Evolutionary conservation across 1,139 yeast genomes (phyloP).

Genomic region (Nakaseomyces bracarensis): DNA sequence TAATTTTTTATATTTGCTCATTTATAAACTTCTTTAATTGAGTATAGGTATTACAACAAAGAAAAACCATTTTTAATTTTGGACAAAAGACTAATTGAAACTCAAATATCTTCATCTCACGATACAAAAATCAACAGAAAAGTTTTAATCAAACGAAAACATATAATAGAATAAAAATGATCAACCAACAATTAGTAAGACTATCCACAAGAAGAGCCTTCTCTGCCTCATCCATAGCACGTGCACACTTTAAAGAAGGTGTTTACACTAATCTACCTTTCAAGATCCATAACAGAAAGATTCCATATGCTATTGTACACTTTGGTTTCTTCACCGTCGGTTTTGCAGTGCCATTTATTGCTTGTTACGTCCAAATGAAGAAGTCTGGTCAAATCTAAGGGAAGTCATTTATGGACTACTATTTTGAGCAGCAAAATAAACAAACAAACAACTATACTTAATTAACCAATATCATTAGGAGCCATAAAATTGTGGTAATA

Average conservation of each 20-base stretch:
- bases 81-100: no score
- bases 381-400: constrained; percentile 55
- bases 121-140: background rate
- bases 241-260: constrained; percentile 63
- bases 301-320: constrained; percentile 77
- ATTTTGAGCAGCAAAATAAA: no score
- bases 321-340: constrained; percentile 68
- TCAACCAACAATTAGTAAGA: constrained; percentile 29
- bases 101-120: no score
- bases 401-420: background rate
- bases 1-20: no score
- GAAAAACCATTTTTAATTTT: no score
- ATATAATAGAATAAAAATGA: constrained; percentile 20
- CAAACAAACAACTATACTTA: no score
- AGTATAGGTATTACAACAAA: no score
- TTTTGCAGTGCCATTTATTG: constrained; percentile 58
- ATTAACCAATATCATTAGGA: no score
- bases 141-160: background rate
- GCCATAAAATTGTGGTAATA: no score
- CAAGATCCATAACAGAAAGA: constrained; percentile 83
- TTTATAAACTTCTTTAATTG: no score
- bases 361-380: constrained; percentile 62
- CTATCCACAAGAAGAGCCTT: constrained; percentile 32
- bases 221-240: constrained; percentile 20
- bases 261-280: constrained; percentile 89